Base-by-base conservation (phyloP, 768 basidiomycete species). In the Boletus rufocinnamomeus region DNA sequence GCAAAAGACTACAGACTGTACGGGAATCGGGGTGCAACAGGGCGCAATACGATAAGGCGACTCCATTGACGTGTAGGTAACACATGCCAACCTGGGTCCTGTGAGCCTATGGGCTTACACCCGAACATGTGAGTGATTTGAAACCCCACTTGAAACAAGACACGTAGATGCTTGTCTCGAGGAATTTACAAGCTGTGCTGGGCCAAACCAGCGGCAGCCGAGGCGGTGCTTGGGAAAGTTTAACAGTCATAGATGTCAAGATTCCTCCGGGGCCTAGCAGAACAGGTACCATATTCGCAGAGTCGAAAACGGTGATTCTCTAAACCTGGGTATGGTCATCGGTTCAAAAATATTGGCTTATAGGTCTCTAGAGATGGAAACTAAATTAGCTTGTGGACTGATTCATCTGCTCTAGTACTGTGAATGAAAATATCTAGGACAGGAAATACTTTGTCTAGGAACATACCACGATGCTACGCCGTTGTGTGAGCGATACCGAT, bases 391-490 rank as follows among this genome's bases (percentile, higher is more conserved):
- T 28, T 27, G 37, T 52, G 28, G 14, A 38, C 38, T 50, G 23
- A 50, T 40, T 55, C 19, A 17, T 62, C 9, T 38, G 28, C 25
- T 52, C 40, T 50, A 58, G n/a, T 47, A 47, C 14, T 11, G 27
- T 50, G 16, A 48, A 60, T 6, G 21, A 30, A 59, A 59, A 37
- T 9, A 45, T 61, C 52, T 54, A 58, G 19, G 37, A 30, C 11
- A 37, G 13, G 43, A 56, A 45, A 28, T 45, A 11, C 17, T n/a
- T 51, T 38, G 46, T 63, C 53, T 57, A 62, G 28, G 41, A 46
- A 52, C 52, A 58, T 58, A 58, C 44, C 49, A 47, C 56, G 45
- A 57, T 50, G 38, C 34, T 47, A 65, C 41, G 50, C 47, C 23
- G 35, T 32, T n/a, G 23, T n/a, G 23, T 37, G n/a, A 41, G 43